Evolutionary conservation across 1,284 basidiomycete species (phyloP).

Genomic region (Apiotrichum brassicae): DNA sequence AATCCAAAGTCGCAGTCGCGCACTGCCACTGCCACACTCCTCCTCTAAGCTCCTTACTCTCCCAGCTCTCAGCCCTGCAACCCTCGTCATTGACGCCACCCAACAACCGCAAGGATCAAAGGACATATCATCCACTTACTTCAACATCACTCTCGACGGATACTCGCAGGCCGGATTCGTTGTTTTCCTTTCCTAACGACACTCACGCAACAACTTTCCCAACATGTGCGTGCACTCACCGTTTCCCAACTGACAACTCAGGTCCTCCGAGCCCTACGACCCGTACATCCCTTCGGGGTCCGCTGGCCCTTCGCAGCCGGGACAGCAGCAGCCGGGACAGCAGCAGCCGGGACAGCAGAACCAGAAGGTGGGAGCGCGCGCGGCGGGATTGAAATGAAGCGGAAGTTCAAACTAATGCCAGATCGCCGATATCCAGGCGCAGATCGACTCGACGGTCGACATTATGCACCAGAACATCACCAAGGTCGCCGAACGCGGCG

Average conservation of each 20-base stretch:
- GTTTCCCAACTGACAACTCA: constrained; percentile 7
- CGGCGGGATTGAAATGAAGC: background rate
- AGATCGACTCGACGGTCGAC: constrained; percentile 90
- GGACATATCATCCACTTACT: too few relatives aligned
- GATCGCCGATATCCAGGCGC: constrained; percentile 85
- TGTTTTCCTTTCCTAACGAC: too few relatives aligned
- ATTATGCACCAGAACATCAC: constrained; percentile 98
- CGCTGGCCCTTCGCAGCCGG: constrained; percentile 34
- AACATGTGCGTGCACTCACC: background rate
- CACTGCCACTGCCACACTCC: too few relatives aligned
- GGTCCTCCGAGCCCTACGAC: constrained; percentile 75
- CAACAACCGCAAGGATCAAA: too few relatives aligned
- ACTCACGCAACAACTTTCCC: too few relatives aligned
- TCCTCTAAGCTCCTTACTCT: too few relatives aligned
- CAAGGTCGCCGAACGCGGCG: constrained; percentile 83
- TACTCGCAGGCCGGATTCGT: too few relatives aligned
- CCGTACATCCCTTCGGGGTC: constrained; percentile 82
- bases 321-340: background rate
- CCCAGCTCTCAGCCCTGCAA: too few relatives aligned
- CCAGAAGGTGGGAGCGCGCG: constrained; percentile 48
- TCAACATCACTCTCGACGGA: too few relatives aligned
- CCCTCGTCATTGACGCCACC: too few relatives aligned
- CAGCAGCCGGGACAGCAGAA: constrained; percentile 49
- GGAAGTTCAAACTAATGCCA: constrained; percentile 32
- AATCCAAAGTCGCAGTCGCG: too few relatives aligned